Base-by-base conservation (phyloP, 1,284 basidiomycete genomes). In the Singerocomus inundabilis region DNA sequence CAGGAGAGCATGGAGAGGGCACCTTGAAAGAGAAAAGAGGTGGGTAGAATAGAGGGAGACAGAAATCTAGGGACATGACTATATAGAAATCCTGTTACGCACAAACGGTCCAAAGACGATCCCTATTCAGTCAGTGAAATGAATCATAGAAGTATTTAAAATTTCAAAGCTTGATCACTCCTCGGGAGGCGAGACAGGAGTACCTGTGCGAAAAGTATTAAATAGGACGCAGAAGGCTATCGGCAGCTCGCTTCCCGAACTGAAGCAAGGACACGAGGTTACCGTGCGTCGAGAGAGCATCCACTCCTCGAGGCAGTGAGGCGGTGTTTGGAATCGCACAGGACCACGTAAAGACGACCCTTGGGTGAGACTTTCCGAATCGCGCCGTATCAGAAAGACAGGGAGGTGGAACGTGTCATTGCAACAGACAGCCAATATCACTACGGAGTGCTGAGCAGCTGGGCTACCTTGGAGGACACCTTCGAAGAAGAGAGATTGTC, bases 401-500 rank as follows among this genome's bases (percentile, higher is more conserved):
- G 16, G 21, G 25, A n/a, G 21, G 37, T 50, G 53, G 11, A 57
- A 57, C 55, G 47, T 25, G 50, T 16, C 9, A 50, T 49, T 44
- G 21, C 42, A 44, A 46, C 40, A 44, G 29, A 47, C 16, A 40
- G 52, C 18, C 25, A 10, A 38, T 38, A 47, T 25, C 34, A 38
- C 46, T 48, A 70, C 52, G 63, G 49, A 24, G 44, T 13, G 53
- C 60, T 71, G 40, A 92, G 64, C 54, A 92, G 69, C 57, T 82
- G 77, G 28, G 78, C 74, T 44, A 92, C 77, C 71, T 81, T 84
- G 46, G 78, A 72, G 64, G 85, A 80, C 43, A 90, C 89, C 59
- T 92, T 86, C 37, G 78, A 70, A 29, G 81, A 78, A 18, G 85
- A 80, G 30, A 93, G 79, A 55, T 88, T 83, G 58, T 91, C 91